Evolutionary conservation across 768 basidiomycete genomes (phyloP), one percentile per base, ranked within the genome.

Genomic region (Cyathus striatus): DNA sequence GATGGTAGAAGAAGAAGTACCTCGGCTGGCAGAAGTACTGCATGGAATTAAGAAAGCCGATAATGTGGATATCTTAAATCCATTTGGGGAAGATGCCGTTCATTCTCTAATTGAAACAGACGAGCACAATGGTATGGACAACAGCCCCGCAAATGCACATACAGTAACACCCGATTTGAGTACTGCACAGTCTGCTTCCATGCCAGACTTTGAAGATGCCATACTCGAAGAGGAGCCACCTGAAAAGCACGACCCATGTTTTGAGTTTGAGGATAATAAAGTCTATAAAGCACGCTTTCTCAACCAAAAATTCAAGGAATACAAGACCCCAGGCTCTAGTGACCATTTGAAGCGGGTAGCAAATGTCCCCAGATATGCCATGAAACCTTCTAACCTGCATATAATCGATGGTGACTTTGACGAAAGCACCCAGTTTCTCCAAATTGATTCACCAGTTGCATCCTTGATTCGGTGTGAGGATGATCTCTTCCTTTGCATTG

Each of bases 401-500:
- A 9, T 17, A 7, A 7, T n/a, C 7, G 7, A 21, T 17, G 22
- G 14, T 23, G 21, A 21, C 10, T 17, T n/a, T 1, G 4, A 34
- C 5, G 45, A 47, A 0, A 39, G 52, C 14, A 27, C 21, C 1
- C n/a, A 48, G 1, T 23, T 41, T 4, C 25, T 61, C 22, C 17
- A 56, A 16, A 39, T 59, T 1, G 50, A 43, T 0, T 57, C 60
- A 23, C 61, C 59, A 6, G 51, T 64, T 23, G 49, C 52, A 3
- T 50, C 54, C 1, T 43, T 64, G 2, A 18, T 64, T 1, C 42
- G 36, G 5, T 54, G 40, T 20, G 55, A 61, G 2, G 42, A 51
- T 2, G 26, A 53, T 14, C 10, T 59, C 16, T 63, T 59, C 48
- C 50, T 65, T 1, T 50, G 54, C 22, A 43, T 65, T 22, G 61